Conservation (phyloP, 2,329 filamentous ascomycete species). For the Sporothrix variecibatus region DNA sequence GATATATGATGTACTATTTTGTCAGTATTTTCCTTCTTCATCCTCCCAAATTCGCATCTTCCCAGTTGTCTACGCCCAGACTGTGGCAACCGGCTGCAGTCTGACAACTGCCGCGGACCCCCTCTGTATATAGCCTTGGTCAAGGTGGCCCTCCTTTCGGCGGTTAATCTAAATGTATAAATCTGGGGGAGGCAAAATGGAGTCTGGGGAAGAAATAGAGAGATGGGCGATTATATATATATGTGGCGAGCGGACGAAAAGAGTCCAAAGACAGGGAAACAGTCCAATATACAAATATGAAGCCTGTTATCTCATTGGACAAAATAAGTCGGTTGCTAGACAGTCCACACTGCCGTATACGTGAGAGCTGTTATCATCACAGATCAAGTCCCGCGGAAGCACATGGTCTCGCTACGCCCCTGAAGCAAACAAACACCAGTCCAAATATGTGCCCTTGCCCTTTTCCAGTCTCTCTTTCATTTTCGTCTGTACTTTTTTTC, state of each 20-base stretch:
- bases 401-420: not conserved
- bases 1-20: not conserved
- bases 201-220: constrained; percentile 12
- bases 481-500: not conserved
- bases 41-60: not conserved
- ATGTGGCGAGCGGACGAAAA: not conserved
- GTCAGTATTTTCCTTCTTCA: not conserved
- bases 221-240: not conserved
- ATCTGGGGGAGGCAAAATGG: constrained; percentile 15
- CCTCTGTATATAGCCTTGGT: not conserved
- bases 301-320: not conserved
- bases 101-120: constrained; percentile 21
- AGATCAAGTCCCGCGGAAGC: not conserved
- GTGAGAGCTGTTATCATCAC: not conserved
- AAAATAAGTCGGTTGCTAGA: not conserved
- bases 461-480: not conserved
- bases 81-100: constrained; percentile 16
- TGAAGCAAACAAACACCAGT: not conserved
- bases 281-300: not conserved
- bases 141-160: constrained; percentile 11
- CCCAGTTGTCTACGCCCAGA: not conserved
- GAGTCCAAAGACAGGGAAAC: not conserved
- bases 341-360: not conserved
- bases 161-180: constrained; percentile 23
- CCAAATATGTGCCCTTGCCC: not conserved